Evolutionary conservation across 2,329 filamentous ascomycete species (phyloP), one percentile per base, ranked within the genome.

Genomic region (Erysiphe pulchra): DNA sequence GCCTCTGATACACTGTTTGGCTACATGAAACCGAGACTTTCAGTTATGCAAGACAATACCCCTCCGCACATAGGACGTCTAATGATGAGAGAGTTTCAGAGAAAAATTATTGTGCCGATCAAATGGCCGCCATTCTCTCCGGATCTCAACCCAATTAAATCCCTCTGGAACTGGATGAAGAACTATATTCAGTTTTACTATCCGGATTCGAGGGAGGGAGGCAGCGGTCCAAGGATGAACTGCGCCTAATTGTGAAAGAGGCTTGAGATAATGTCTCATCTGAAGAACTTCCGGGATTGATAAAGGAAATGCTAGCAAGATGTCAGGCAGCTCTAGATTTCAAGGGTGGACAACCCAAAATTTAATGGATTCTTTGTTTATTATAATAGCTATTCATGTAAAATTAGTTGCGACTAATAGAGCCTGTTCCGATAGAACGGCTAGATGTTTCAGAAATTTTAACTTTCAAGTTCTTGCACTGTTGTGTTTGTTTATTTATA

Each of bases 211-310:
- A 4, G 32, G 32, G 14, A 34, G 32, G 9, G 32, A 34, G 11
- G 14, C 30, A 51, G 39, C 45, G 48, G 4, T 47, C 43, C 30
- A 50, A 52, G 3, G 2, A 34, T 34, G 32, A 34, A 10, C 3
- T 53, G 14, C 41, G 46, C n/a, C 17, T 2, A 6, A 46, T 36
- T 44, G 42, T 51, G 7, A 32, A 47, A 37, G 50, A 52, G 33
- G 48, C 48, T 16, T 52, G 46, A 48, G 45, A 52, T 45, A 47
- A 34, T n/a, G 47, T 52, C 30, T 46, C 45, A 28, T 16, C 37
- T 16, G 46, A 47, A 8, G 37, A 28, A 24, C 30, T 47, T 37
- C 41, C 2, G 31, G 46, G 33, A 17, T 32, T 46, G n/a, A 46
- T 46, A n/a, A 32, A 13, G 16, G 33, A 17, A 33, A 48, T 44